Conservation (phyloP, 192 early-diverging fungal genomes). For the Podila clonocystis region DNA sequence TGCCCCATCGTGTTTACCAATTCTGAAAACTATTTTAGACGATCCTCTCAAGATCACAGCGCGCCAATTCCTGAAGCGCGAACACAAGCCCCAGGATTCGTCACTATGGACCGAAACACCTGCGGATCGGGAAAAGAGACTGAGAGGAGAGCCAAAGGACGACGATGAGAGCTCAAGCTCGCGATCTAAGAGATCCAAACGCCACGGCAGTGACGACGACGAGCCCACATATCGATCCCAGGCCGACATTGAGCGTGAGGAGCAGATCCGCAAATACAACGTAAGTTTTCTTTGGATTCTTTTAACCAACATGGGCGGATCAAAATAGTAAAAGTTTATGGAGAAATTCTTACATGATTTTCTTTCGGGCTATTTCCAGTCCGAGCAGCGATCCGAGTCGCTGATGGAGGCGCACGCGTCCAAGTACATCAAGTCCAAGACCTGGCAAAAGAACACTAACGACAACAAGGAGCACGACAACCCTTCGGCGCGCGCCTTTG, state of each 20-base stretch:
- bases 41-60: conserved; percentile 47
- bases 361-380: conserved; percentile 27
- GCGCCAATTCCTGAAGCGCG: conserved; percentile 59
- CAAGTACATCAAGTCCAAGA: conserved; percentile 50
- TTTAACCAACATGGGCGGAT: not conserved
- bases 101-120: conserved; percentile 70
- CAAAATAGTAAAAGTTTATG: not conserved
- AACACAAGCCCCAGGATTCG: conserved; percentile 53
- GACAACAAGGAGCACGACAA: conserved; percentile 55
- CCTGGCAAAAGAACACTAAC: conserved; percentile 36
- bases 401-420: conserved; percentile 57
- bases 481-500: conserved; percentile 61
- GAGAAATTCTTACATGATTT: not conserved
- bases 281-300: conserved; percentile 5
- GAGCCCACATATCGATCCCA: not conserved
- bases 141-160: conserved; percentile 44
- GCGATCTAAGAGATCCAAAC: conserved; percentile 23
- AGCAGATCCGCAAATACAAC: conserved; percentile 41
- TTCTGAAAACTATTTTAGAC: conserved; percentile 7
- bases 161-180: conserved; percentile 7
- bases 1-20: no score
- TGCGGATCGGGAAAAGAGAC: conserved; percentile 53
- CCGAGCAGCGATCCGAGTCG: conserved; percentile 49
- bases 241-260: conserved; percentile 35
- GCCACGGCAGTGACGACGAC: conserved; percentile 28